Conservation (phyloP, 805 yeast species). For the Huiozyma naganishii region DNA sequence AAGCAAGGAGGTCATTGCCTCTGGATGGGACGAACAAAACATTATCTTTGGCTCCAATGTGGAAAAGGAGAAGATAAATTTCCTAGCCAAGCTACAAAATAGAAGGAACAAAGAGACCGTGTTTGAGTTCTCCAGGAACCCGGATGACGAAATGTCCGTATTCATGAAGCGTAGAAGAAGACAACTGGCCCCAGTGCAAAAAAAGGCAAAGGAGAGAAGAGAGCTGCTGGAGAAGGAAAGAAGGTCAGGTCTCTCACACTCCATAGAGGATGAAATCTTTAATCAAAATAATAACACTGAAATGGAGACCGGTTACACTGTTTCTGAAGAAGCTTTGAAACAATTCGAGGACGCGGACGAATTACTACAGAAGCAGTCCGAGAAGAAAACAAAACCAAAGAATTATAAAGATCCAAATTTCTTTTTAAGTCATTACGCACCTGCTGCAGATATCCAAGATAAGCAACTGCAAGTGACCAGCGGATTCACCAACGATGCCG, state of each 20-base stretch:
- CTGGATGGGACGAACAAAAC: constrained; percentile 88
- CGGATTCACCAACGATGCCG: constrained; percentile 76
- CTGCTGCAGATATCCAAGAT: constrained; percentile 71
- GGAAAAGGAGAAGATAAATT: constrained; percentile 61
- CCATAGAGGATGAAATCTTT: constrained; percentile 63
- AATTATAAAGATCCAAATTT: constrained; percentile 66
- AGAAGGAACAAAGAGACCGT: constrained; percentile 80
- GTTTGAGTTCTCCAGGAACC: constrained; percentile 69
- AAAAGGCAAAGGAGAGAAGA: constrained; percentile 59
- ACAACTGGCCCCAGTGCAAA: constrained; percentile 82
- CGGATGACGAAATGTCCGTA: constrained; percentile 59
- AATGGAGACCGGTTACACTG: constrained; percentile 30
- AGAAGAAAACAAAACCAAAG: constrained; percentile 30
- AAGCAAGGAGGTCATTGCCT: constrained; percentile 60
- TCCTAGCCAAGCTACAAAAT: constrained; percentile 61
- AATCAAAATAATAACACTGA: constrained; percentile 27
- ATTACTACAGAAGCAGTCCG: constrained; percentile 20
- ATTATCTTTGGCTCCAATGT: constrained; percentile 64
- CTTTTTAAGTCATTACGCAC: constrained; percentile 84
- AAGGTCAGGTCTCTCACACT: constrained; percentile 61
- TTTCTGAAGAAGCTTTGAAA: constrained; percentile 30
- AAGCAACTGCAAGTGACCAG: constrained; percentile 46
- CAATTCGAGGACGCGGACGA: constrained; percentile 35
- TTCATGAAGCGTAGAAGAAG: constrained; percentile 79
- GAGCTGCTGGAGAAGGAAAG: constrained; percentile 64